A percentile compares a stretch with the other conserved stretches of the same genome.
Conservation (phyloP, 176 grass and related monocot genomes). For the Juncus effusus region DNA sequence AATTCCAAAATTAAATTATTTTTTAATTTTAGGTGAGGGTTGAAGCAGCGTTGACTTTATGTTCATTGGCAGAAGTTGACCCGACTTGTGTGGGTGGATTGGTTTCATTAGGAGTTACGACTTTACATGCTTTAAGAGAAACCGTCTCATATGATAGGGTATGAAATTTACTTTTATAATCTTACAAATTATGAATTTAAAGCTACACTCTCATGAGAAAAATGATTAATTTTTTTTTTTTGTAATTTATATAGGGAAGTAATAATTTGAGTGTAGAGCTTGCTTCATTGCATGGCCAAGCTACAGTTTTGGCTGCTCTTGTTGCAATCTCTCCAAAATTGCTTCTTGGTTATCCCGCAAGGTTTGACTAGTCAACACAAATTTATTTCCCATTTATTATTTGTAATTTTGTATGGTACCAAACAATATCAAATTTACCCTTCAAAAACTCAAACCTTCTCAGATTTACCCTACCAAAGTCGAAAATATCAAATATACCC, state of each 20-base stretch:
- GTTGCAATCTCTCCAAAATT: constrained; percentile 86
- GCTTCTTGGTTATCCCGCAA: constrained; percentile 93
- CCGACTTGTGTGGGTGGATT: constrained; percentile 96
- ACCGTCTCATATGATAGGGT: constrained; percentile 91
- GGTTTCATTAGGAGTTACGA: constrained; percentile 91
- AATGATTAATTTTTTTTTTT: background rate
- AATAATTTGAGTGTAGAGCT: constrained; percentile 67
- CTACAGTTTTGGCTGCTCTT: constrained; percentile 79
- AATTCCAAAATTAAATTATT: constrained; percentile 2
- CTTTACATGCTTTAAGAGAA: constrained; percentile 84
- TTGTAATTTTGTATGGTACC: constrained; percentile 3
- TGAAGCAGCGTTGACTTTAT: constrained; percentile 90
- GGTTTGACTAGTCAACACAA: constrained; percentile 39
- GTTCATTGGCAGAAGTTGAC: constrained; percentile 95
- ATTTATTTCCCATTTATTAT: constrained; percentile 5
- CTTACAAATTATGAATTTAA: background rate
- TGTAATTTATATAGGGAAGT: constrained; percentile 51
- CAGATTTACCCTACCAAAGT: too few relatives aligned
- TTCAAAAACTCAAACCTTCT: background rate
- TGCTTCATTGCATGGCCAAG: constrained; percentile 74
- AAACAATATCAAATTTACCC: background rate
- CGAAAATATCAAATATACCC: too few relatives aligned
- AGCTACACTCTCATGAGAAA: background rate
- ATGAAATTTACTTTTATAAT: background rate
- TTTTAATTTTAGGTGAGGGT: constrained; percentile 66